A percentile compares a stretch with the other conserved stretches of the same genome.
Evolutionary conservation across 164 flowering plant species (phyloP).

Genomic region (Chimonanthus salicifolius): DNA sequence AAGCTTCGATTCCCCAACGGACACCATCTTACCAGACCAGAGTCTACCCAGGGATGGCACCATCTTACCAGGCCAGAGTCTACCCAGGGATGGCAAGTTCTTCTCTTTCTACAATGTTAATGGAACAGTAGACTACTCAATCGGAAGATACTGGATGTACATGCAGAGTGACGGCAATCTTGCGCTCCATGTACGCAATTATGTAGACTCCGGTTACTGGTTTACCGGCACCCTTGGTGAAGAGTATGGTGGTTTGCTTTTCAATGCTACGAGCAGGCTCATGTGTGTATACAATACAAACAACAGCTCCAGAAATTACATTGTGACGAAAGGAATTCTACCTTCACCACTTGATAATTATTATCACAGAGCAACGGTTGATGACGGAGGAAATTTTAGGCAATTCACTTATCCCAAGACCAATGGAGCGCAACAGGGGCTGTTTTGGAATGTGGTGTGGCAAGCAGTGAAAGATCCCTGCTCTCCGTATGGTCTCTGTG

Average conservation of each 20-base stretch:
- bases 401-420: slow-evolving; percentile 17
- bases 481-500: slow-evolving; percentile 16
- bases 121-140: slow-evolving; percentile 12
- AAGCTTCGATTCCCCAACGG: slow-evolving; percentile 26
- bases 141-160: slow-evolving; percentile 21
- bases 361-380: slow-evolving; percentile 21
- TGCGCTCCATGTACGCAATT: slow-evolving; percentile 15
- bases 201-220: slow-evolving; percentile 23
- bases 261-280: slow-evolving; percentile 3
- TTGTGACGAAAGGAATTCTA: neutral
- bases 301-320: neutral
- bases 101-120: slow-evolving; percentile 11
- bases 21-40: slow-evolving; percentile 5
- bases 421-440: slow-evolving; percentile 3
- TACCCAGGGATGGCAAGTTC: neutral
- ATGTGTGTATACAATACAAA: slow-evolving; percentile 13
- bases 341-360: slow-evolving; percentile 20
- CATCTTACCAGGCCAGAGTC: slow-evolving; percentile 21
- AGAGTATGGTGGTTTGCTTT: slow-evolving; percentile 2
- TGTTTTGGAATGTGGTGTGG: slow-evolving; percentile 17
- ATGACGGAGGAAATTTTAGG: slow-evolving; percentile 20
- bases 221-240: neutral
- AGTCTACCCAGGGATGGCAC: too few relatives aligned
- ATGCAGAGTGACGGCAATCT: slow-evolving; percentile 25
- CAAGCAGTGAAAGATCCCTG: slow-evolving; percentile 14